Percentiles rank a stretch among this genome's conserved stretches.
Conservation (phyloP, 805 yeast species). For the Teunomyces kruisii region DNA sequence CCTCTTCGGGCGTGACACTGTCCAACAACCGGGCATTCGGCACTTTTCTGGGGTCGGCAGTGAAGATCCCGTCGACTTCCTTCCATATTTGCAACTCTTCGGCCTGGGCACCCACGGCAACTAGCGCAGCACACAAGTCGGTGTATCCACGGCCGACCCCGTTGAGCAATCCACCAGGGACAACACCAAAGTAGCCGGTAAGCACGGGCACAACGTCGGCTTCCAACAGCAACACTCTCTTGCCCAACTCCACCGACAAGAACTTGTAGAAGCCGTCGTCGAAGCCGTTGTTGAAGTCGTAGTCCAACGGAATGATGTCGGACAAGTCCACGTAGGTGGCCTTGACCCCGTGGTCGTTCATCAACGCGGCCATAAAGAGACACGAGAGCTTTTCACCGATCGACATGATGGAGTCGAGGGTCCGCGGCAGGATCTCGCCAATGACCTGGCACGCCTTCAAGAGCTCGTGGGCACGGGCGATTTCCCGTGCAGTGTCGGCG, state of each 20-base stretch:
- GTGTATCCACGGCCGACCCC: conserved; percentile 98
- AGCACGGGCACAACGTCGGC: conserved; percentile 71
- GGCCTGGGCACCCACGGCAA: conserved; percentile 90
- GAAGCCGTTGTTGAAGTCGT: conserved; percentile 56
- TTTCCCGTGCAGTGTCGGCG: conserved; percentile 59
- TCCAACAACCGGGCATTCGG: conserved; percentile 80
- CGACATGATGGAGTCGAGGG: conserved; percentile 86
- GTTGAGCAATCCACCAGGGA: conserved; percentile 92
- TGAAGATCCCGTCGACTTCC: conserved; percentile 97
- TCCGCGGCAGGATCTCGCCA: conserved; percentile 87
- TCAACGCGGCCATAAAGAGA: conserved; percentile 79
- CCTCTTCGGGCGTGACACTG: conserved; percentile 96
- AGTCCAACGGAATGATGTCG: conserved; percentile 62
- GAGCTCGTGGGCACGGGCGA: conserved; percentile 65
- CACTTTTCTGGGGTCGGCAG: conserved; percentile 97
- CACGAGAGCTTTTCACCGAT: conserved; percentile 94
- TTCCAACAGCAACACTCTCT: conserved; percentile 44
- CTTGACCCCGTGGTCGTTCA: conserved; percentile 77
- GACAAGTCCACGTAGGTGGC: conserved; percentile 82
- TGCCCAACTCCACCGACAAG: conserved; percentile 53
- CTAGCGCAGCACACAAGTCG: conserved; percentile 93
- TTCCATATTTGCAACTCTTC: conserved; percentile 98
- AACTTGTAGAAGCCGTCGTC: conserved; percentile 64
- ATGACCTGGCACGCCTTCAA: conserved; percentile 86
- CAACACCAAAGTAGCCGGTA: conserved; percentile 92